phyloP scores from a whole-genome alignment of 2,329 filamentous ascomycete genomes.

The Thielaviopsis euricoi region DNA sequence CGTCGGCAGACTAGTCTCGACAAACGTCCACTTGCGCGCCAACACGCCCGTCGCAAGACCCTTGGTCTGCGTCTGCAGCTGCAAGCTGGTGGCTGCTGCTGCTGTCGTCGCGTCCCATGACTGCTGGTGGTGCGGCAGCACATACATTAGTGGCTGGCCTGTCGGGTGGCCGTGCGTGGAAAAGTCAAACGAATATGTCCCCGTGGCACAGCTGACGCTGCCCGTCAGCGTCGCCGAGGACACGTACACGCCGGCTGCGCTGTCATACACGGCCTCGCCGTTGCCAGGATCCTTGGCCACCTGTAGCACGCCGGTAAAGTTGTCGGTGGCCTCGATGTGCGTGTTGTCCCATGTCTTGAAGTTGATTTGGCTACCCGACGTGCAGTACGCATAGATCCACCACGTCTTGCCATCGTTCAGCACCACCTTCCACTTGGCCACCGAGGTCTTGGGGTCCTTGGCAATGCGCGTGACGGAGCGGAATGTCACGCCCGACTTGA shows the following conservation, averaged over 20 bases:
- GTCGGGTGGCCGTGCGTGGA: conserved; percentile 47
- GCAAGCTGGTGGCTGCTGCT: conserved; percentile 36
- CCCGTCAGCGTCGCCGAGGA: conserved; percentile 48
- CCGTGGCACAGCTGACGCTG: conserved; percentile 37
- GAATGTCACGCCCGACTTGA: conserved; percentile 65
- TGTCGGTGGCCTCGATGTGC: conserved; percentile 43
- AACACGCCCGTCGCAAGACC: conserved; percentile 58
- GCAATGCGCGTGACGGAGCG: conserved; percentile 42
- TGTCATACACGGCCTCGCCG: conserved; percentile 56
- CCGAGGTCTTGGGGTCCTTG: conserved; percentile 40
- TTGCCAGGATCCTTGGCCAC: conserved; percentile 55
- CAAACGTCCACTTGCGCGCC: conserved; percentile 60
- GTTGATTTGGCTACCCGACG: conserved; percentile 41
- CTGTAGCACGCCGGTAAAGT: conserved; percentile 68
- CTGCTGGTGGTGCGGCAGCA: conserved; percentile 67
- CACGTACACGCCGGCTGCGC: conserved; percentile 59
- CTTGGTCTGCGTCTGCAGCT: conserved; percentile 70
- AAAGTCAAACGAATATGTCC: conserved; percentile 60
- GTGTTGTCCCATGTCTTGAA: conserved; percentile 52
- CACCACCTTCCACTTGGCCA: conserved; percentile 59
- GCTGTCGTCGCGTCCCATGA: conserved; percentile 48
- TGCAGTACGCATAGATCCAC: conserved; percentile 61
- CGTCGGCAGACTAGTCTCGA: conserved; percentile 55
- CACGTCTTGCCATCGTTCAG: conserved; percentile 60
- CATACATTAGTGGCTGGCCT: conserved; percentile 62